Evolutionary conservation across 257 asterid species (phyloP), one percentile per base, ranked within the genome.

Genomic region (Fraxinus americana): DNA sequence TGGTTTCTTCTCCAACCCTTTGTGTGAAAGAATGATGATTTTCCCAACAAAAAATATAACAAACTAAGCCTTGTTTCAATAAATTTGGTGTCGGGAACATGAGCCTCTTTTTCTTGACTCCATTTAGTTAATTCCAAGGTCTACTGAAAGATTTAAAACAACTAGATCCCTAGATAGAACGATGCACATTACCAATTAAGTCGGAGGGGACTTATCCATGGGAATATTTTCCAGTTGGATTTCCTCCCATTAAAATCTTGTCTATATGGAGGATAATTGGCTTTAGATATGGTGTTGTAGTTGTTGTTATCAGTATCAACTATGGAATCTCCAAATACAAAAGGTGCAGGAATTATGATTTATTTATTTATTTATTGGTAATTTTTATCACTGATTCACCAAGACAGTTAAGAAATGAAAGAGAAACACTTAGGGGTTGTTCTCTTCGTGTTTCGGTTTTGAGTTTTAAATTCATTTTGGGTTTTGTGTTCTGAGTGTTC

Each of bases 181-280:
- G 3, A 73, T 70, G 10, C 7, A 4, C 7, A 41, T 1, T 79
- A 90, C 95, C 93, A 50, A 90, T 4, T 67, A 91, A 75, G 77
- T 91, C 97, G 0, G 95, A 29, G 12, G 95, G 95, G 9, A 89
- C 91, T 81, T 82, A 90, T 65, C 91, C 97, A 57, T 91, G 81
- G 13, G 88, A 84, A 82, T 85, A 91, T 54, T 95, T 77, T 16
- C 97, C 97, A 0, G 97, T 91, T 7, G 97, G 88, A 13, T 19
- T 75, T 67, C 93, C 93, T 21, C 93, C 92, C 76, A 79, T 32
- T 75, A 66, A 91, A 90, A 68, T 91, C 95, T 76, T 83, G 79
- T 0, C 97, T 94, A 75, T 90, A 90, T 8, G 97, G 97, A 17
- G 85, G 90, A 32, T 38, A 89, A 59, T 92, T 83, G 54, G 72